A percentile compares a stretch with the other conserved stretches of the same genome.
These are phyloP conservation scores for Pseudogymnoascus sp. DNA, from an alignment of 2,329 filamentous ascomycete genomes.

Conservation along the genomic window DNA sequence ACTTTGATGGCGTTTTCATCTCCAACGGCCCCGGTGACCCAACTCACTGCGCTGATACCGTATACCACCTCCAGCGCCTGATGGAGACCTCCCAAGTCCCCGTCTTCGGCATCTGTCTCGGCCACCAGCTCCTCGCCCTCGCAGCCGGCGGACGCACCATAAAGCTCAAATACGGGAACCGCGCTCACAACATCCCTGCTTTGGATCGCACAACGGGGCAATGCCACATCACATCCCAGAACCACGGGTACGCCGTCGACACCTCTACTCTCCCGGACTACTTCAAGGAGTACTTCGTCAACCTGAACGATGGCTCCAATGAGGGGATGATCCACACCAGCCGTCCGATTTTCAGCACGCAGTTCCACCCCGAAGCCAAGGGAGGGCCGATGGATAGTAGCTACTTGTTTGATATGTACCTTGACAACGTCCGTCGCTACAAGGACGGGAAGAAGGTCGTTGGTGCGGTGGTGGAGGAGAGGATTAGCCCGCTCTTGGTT, in stretches of 20 bases:
- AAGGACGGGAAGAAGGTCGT: conserved; percentile 74
- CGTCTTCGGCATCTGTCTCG: conserved; percentile 93
- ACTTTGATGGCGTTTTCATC: conserved; percentile 98
- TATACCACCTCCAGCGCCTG: conserved; percentile 59
- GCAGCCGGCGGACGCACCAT: conserved; percentile 83
- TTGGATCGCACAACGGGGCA: conserved; percentile 90
- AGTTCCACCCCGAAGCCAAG: conserved; percentile 98
- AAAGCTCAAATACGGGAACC: conserved; percentile 99
- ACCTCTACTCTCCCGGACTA: conserved; percentile 72
- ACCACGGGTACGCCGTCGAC: conserved; percentile 96
- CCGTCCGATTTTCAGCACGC: conserved; percentile 94
- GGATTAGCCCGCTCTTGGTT: conserved; percentile 78
- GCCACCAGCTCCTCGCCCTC: conserved; percentile 90
- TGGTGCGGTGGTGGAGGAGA: conserved; percentile 69
- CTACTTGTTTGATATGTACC: conserved; percentile 94
- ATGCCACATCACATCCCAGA: conserved; percentile 98
- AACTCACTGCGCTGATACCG: conserved; percentile 72
- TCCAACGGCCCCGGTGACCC: conserved; percentile 95
- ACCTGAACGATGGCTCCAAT: conserved; percentile 95
- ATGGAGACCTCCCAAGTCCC: conserved; percentile 86
- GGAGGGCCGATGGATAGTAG: conserved; percentile 92
- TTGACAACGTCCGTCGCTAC: conserved; percentile 82
- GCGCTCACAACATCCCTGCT: conserved; percentile 96
- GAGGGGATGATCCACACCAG: conserved; percentile 96
- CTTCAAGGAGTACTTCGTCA: conserved; percentile 98